These are phyloP conservation scores for Calocybe gambosa DNA, from an alignment of 1,284 basidiomycete genomes.

Conservation along the genomic window DNA sequence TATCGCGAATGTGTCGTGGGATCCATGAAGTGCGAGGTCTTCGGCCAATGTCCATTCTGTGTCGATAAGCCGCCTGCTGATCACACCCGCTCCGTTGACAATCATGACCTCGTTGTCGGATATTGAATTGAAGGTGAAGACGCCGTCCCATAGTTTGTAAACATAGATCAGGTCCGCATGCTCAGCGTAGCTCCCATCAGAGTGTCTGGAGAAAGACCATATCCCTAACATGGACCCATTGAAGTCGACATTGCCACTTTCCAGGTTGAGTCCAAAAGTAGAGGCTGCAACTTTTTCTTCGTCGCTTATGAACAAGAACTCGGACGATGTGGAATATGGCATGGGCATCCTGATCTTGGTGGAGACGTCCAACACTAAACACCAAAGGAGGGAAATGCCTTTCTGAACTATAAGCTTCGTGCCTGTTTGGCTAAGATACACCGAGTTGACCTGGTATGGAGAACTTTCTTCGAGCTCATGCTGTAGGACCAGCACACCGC, in stretches of 20 bases:
- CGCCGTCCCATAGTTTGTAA: neutral
- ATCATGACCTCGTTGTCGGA: neutral
- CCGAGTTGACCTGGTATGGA: neutral
- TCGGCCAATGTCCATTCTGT: neutral
- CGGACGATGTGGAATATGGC: neutral
- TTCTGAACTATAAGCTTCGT: neutral
- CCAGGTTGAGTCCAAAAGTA: neutral
- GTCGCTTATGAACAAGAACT: neutral
- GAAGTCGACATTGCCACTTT: neutral
- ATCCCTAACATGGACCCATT: neutral
- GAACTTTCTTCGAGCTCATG: neutral
- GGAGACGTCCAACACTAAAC: neutral
- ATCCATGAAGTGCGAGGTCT: neutral
- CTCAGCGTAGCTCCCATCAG: neutral
- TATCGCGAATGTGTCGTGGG: neutral
- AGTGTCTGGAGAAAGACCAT: neutral
- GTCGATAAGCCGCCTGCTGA: neutral
- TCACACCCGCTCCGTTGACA: neutral
- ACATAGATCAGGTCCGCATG: neutral
- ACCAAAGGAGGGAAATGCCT: neutral
- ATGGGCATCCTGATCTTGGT: neutral
- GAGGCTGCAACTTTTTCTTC: neutral
- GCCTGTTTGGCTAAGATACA: neutral
- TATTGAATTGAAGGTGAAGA: neutral
- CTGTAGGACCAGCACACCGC: neutral